These are phyloP conservation scores for Sclerotiophoma versabilis DNA, from an alignment of 2,329 filamentous ascomycete species.

Conservation along the genomic window DNA sequence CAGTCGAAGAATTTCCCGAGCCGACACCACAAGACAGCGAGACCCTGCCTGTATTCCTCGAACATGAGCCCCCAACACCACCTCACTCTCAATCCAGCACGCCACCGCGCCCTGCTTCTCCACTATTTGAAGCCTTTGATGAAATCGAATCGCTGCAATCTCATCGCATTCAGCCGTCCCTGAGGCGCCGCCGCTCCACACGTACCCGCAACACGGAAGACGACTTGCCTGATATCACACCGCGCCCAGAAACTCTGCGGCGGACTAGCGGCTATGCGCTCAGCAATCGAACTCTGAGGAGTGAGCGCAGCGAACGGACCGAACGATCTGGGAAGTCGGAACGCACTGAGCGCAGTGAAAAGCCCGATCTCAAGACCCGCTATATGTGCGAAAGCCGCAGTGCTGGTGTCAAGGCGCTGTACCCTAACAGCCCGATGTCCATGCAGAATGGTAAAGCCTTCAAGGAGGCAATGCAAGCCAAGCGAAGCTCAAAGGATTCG, in stretches of 20 bases:
- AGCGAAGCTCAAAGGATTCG: constrained; percentile 24
- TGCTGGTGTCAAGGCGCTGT: constrained; percentile 49
- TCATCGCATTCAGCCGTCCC: constrained; percentile 34
- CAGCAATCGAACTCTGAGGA: constrained; percentile 31
- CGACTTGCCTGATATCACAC: constrained; percentile 31
- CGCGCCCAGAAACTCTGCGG: constrained; percentile 27
- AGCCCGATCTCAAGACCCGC: constrained; percentile 33
- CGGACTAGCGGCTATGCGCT: constrained; percentile 43
- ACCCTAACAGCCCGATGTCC: constrained; percentile 42
- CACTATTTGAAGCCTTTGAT: constrained; percentile 44
- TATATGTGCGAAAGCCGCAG: constrained; percentile 47
- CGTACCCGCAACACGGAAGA: constrained; percentile 37
- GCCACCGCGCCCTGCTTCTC: constrained; percentile 37
- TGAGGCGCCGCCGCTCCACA: constrained; percentile 41
- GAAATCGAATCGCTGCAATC: constrained; percentile 44
- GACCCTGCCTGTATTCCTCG: constrained; percentile 9
- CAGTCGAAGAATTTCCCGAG: constrained; percentile 20
- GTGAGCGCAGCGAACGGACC: constrained; percentile 29
- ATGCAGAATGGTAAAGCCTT: constrained; percentile 27
- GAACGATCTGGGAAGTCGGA: constrained; percentile 31
- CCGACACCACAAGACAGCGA: constrained; percentile 11
- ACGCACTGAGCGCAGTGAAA: constrained; percentile 25
- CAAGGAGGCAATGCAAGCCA: constrained; percentile 22
- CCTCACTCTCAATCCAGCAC: constrained; percentile 36
- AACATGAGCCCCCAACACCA: constrained; percentile 33